Percentiles rank a stretch among this genome's conserved stretches.
These are phyloP conservation scores for Angomonas deanei DNA, from an alignment of 208 protist genomes.

Conservation along the genomic window DNA sequence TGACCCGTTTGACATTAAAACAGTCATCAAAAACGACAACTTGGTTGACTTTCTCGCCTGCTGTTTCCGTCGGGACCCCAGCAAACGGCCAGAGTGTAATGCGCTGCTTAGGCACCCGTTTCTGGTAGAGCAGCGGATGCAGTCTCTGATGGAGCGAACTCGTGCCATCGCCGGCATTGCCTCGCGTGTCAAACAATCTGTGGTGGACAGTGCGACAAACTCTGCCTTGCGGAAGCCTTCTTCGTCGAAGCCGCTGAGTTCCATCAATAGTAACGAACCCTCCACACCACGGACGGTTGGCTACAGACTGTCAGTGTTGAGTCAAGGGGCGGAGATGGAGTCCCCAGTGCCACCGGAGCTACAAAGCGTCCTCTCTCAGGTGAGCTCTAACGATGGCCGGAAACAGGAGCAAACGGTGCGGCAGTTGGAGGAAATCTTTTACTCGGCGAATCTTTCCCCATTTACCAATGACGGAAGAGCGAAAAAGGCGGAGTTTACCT, in stretches of 20 bases:
- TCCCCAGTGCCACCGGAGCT: too few relatives aligned
- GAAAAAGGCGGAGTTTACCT: background rate
- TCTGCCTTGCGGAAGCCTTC: too few relatives aligned
- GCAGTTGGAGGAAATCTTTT: background rate
- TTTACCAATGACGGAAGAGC: too few relatives aligned
- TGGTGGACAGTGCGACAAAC: too few relatives aligned
- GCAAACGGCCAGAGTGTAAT: background rate
- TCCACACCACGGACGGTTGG: background rate
- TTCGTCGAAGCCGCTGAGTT: too few relatives aligned
- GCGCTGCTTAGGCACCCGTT: conserved; percentile 14
- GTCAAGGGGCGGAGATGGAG: too few relatives aligned
- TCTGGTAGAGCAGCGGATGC: background rate
- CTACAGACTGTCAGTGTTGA: background rate
- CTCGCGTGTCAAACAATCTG: conserved; percentile 3
- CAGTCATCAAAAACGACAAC: background rate
- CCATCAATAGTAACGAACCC: background rate
- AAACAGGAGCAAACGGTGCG: background rate
- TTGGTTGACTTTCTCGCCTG: conserved; percentile 1
- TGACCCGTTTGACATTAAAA: background rate
- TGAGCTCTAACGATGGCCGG: background rate
- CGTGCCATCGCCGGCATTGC: conserved; percentile 12
- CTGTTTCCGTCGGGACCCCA: background rate
- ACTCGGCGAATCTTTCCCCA: background rate
- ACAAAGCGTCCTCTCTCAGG: too few relatives aligned
- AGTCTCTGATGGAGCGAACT: conserved; percentile 9